A percentile compares a stretch with the other conserved stretches of the same genome.
Conservation (phyloP, 139 green algal species). For the Tetraselmis chui region DNA sequence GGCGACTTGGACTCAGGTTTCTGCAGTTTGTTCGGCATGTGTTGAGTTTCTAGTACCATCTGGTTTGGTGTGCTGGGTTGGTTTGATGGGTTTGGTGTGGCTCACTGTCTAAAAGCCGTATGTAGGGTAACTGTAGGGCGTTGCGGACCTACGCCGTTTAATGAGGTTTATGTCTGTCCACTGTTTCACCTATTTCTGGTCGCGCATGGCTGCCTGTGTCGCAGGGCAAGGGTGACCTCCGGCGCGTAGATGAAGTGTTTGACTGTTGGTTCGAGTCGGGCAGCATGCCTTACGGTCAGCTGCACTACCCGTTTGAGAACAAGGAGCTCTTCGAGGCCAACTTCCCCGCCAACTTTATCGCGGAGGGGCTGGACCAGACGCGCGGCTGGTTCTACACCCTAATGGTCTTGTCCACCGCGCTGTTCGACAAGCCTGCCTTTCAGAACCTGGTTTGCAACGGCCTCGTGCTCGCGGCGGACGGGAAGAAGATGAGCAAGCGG, state of each 20-base stretch:
- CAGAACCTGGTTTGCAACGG: slow-evolving; percentile 99
- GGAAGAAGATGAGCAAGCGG: slow-evolving; percentile 99
- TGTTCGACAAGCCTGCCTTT: slow-evolving; percentile 98
- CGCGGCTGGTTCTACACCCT: slow-evolving; percentile 98
- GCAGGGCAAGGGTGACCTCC: slow-evolving; percentile 56
- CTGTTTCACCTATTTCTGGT: too few species aligned
- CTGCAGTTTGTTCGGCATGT: too few species aligned
- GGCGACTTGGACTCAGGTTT: too few species aligned
- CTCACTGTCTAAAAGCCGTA: slow-evolving; percentile 1
- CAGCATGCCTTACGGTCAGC: slow-evolving; percentile 92
- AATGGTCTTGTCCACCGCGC: slow-evolving; percentile 96
- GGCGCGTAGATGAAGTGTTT: slow-evolving; percentile 95
- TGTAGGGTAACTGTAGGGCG: slow-evolving; percentile 12
- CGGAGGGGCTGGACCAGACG: slow-evolving; percentile 90
- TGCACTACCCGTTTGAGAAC: slow-evolving; percentile 99
- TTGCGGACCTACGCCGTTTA: slow-evolving; percentile 24
- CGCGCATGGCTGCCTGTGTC: too few species aligned
- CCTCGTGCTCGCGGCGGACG: slow-evolving; percentile 92
- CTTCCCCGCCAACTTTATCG: slow-evolving; percentile 94
- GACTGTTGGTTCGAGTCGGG: slow-evolving; percentile 99
- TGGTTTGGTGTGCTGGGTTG: too few species aligned
- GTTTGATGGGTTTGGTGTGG: too few species aligned
- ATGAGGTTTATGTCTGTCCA: background rate
- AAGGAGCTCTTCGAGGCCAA: slow-evolving; percentile 81
- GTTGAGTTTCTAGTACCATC: too few species aligned